Percentiles rank a stretch among this genome's conserved stretches.
phyloP scores from a whole-genome alignment of 106 monocot species.

The Platanthera zijinensis region DNA sequence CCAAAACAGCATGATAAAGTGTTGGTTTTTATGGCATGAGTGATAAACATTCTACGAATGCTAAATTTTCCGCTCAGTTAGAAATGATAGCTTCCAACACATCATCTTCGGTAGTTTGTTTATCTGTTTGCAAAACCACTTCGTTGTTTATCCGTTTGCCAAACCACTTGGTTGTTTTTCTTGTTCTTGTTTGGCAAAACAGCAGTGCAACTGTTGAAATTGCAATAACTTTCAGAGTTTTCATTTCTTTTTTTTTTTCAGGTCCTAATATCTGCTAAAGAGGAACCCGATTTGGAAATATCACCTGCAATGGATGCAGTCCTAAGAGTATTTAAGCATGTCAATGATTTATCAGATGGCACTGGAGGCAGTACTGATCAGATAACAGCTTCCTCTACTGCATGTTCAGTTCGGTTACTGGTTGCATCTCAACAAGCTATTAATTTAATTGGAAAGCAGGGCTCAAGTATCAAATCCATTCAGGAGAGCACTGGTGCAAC shows the following conservation, averaged over 20 bases:
- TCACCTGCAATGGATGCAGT: slow-evolving; percentile 86
- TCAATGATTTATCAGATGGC: slow-evolving; percentile 47
- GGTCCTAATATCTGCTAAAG: slow-evolving; percentile 82
- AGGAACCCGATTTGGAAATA: slow-evolving; percentile 62
- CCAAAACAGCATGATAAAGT: neutral
- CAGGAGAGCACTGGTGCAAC: slow-evolving; percentile 66
- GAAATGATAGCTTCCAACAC: neutral
- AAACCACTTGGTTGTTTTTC: neutral
- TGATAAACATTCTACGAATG: neutral
- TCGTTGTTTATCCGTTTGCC: neutral
- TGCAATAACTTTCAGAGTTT: neutral
- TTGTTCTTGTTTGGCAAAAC: neutral
- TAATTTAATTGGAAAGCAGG: slow-evolving; percentile 86
- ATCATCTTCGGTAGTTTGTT: no score
- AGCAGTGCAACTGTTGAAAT: neutral
- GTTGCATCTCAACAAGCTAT: slow-evolving; percentile 66
- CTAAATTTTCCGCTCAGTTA: neutral
- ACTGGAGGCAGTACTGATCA: slow-evolving; percentile 23
- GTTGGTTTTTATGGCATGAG: neutral
- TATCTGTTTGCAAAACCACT: no score
- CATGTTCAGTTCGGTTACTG: slow-evolving; percentile 52
- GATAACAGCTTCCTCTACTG: neutral
- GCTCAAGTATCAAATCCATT: slow-evolving; percentile 65
- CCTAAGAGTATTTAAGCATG: slow-evolving; percentile 68
- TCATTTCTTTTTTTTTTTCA: slow-evolving; percentile 12